Percentiles rank a stretch among this genome's conserved stretches.
Conservation (phyloP, 208 protist genomes). For the Plasmodiophora brassicae region DNA sequence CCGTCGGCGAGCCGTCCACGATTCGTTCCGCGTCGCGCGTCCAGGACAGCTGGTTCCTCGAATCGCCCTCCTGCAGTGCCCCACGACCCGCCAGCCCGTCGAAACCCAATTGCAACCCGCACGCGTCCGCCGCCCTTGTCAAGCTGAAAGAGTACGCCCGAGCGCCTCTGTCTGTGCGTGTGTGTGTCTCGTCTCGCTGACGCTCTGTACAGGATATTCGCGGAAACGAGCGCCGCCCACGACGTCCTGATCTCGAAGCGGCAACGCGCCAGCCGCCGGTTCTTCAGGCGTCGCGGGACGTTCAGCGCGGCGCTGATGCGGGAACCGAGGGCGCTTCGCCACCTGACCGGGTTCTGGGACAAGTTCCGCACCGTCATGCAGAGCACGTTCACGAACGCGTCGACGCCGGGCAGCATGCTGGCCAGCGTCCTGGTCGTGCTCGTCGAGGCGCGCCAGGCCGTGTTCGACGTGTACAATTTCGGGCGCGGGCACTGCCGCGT, state of each 20-base stretch:
- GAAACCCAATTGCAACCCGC: neutral
- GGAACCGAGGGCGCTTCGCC: neutral
- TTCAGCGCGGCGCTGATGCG: neutral
- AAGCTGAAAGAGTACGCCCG: neutral
- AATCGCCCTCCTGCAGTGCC: neutral
- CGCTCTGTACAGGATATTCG: neutral
- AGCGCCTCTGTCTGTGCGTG: neutral
- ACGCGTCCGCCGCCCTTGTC: neutral
- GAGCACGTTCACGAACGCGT: neutral
- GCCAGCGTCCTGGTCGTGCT: slow-evolving; percentile 2
- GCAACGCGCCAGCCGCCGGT: neutral
- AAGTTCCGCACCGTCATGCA: neutral
- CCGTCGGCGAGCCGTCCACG: neutral
- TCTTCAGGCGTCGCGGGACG: neutral
- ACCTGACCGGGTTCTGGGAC: neutral
- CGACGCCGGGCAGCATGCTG: neutral
- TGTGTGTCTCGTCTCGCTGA: neutral
- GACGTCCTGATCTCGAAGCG: neutral
- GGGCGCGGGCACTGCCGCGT: neutral
- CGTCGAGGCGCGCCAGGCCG: neutral
- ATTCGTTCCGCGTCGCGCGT: neutral
- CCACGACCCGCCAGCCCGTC: neutral
- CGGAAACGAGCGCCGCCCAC: neutral
- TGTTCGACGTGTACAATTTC: slow-evolving; percentile 8
- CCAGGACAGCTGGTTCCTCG: neutral